phyloP scores from a whole-genome alignment of 495 filamentous ascomycete genomes.

The Penicillium canariense region DNA sequence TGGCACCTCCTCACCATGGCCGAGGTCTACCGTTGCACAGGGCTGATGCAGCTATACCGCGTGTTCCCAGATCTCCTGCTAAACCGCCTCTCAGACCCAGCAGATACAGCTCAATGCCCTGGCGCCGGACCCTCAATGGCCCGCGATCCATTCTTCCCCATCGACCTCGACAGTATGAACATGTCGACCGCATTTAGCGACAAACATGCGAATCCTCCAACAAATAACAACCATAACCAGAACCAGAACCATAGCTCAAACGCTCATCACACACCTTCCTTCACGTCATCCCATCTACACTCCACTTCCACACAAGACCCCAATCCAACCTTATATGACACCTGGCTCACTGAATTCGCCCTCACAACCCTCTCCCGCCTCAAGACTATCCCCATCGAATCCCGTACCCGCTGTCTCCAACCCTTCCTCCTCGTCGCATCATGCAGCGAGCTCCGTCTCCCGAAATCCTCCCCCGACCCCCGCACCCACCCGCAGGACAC shows the following conservation, averaged over 20 bases:
- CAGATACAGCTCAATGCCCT: constrained; percentile 15
- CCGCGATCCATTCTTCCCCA: constrained; percentile 30
- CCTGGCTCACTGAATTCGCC: constrained; percentile 53
- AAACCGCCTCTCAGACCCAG: constrained; percentile 35
- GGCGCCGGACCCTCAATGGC: neutral
- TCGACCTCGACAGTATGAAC: constrained; percentile 28
- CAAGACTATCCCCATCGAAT: constrained; percentile 50
- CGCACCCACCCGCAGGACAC: too few species aligned
- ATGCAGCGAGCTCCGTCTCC: constrained; percentile 48
- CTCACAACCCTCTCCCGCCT: constrained; percentile 51
- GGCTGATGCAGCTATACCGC: constrained; percentile 54
- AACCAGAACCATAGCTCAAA: neutral
- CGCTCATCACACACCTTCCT: neutral
- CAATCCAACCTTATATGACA: constrained; percentile 29
- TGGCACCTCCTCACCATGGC: constrained; percentile 57
- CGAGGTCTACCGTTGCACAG: constrained; percentile 55
- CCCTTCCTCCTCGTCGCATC: constrained; percentile 53
- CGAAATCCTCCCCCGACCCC: constrained; percentile 9
- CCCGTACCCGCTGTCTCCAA: constrained; percentile 54
- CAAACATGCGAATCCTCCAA: neutral
- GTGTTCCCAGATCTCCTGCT: constrained; percentile 52
- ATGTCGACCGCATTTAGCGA: constrained; percentile 23
- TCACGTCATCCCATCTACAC: constrained; percentile 2
- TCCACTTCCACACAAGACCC: neutral
- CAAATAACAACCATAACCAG: constrained; percentile 2